Evolutionary conservation across 2,329 filamentous ascomycete species (phyloP).

Genomic region (Cladosporium phlei): DNA sequence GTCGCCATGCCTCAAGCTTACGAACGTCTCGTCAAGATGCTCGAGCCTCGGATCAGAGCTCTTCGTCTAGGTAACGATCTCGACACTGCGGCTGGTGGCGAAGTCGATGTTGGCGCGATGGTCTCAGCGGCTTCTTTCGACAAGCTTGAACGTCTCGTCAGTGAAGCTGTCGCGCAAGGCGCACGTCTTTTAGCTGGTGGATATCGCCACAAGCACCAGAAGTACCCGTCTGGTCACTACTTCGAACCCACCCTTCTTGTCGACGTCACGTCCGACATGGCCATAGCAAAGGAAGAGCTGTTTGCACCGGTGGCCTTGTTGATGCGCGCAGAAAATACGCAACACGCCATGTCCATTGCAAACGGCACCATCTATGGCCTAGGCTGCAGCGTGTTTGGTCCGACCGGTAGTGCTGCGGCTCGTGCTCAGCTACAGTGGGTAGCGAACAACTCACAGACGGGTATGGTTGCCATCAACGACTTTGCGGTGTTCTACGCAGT

Average conservation of each 20-base stretch:
- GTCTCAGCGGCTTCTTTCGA: conserved; percentile 74
- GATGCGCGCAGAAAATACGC: conserved; percentile 65
- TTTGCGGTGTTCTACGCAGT: conserved; percentile 92
- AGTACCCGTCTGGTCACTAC: conserved; percentile 77
- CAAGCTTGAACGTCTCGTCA: conserved; percentile 70
- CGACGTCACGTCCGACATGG: conserved; percentile 83
- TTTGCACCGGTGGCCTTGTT: conserved; percentile 88
- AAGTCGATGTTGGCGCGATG: conserved; percentile 80
- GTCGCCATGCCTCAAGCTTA: conserved; percentile 76
- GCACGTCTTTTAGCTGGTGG: conserved; percentile 80
- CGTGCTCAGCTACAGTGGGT: conserved; percentile 59
- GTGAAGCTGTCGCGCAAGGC: conserved; percentile 70
- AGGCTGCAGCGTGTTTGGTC: conserved; percentile 82
- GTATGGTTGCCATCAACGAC: conserved; percentile 94
- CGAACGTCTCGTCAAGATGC: conserved; percentile 61
- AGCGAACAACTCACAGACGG: conserved; percentile 65
- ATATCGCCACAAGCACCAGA: conserved; percentile 63
- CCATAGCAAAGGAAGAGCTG: conserved; percentile 82
- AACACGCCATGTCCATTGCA: conserved; percentile 67
- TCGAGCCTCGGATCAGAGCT: conserved; percentile 68
- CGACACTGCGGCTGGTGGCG: conserved; percentile 39
- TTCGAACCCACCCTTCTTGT: conserved; percentile 85
- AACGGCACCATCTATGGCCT: conserved; percentile 84
- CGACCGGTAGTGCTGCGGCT: conserved; percentile 38
- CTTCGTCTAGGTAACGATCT: conserved; percentile 72